Percentiles rank a stretch among this genome's conserved stretches.
phyloP scores from a whole-genome alignment of 305 asterid genomes.

The Fraxinus dipetala region DNA sequence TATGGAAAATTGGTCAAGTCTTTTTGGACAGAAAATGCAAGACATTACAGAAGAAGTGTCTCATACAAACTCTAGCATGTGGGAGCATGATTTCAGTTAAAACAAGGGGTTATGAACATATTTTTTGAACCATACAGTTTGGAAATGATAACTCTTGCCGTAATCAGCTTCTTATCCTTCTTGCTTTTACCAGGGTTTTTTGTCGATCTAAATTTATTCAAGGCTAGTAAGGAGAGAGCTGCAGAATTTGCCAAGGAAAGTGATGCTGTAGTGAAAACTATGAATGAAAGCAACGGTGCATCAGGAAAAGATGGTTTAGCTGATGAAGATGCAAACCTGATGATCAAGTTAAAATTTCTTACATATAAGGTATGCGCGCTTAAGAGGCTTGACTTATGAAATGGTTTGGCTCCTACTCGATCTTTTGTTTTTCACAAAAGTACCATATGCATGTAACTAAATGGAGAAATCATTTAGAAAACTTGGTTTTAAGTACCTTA shows the following conservation, averaged over 20 bases:
- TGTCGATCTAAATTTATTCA: slow-evolving; percentile 80
- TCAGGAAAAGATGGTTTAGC: slow-evolving; percentile 58
- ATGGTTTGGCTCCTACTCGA: slow-evolving; percentile 21
- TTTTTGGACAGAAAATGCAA: background rate
- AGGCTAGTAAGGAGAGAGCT: slow-evolving; percentile 54
- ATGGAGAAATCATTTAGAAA: background rate
- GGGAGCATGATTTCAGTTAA: background rate
- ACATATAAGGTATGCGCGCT: slow-evolving; percentile 67
- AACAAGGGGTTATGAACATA: background rate
- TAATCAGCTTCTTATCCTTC: slow-evolving; percentile 11
- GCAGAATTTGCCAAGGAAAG: slow-evolving; percentile 38
- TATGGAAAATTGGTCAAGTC: background rate
- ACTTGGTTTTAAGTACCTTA: background rate
- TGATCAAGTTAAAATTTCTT: slow-evolving; percentile 96
- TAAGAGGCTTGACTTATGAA: background rate
- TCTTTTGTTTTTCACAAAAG: background rate
- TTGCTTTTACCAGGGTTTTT: slow-evolving; percentile 70
- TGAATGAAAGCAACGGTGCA: slow-evolving; percentile 33
- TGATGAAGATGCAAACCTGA: slow-evolving; percentile 97
- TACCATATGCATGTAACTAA: background rate
- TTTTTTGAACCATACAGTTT: background rate
- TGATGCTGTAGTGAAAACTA: slow-evolving; percentile 32
- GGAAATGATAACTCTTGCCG: background rate
- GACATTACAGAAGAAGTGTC: background rate
- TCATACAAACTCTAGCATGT: background rate